Conservation (phyloP, 768 basidiomycete species). For the Tubosaeta sp. region DNA sequence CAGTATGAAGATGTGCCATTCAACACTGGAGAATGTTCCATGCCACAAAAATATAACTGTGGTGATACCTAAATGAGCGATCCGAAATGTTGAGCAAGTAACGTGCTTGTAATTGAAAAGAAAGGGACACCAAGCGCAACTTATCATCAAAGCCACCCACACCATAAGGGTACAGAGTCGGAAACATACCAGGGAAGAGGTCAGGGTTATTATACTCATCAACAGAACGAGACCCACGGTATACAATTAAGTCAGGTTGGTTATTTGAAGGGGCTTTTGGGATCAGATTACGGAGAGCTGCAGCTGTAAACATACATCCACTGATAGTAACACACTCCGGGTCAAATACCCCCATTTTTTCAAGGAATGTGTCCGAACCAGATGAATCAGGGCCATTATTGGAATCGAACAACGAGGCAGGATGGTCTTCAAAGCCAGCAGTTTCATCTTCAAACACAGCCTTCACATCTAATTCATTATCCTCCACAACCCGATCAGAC, state of each 20-base stretch:
- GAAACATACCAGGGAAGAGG: background rate
- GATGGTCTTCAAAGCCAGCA: background rate
- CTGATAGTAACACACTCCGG: background rate
- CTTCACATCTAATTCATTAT: background rate
- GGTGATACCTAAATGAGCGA: background rate
- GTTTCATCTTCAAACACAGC: background rate
- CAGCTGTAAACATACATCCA: background rate
- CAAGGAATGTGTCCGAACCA: background rate
- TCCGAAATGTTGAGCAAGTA: too few species aligned
- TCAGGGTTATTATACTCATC: background rate
- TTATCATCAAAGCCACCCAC: background rate
- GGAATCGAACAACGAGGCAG: background rate
- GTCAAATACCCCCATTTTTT: background rate
- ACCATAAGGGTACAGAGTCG: background rate
- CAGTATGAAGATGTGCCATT: background rate
- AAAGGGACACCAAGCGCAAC: too few species aligned
- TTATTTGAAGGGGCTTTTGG: too few species aligned
- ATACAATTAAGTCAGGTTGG: background rate
- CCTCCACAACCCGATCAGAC: too few species aligned
- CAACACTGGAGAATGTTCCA: background rate
- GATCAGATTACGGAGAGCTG: background rate
- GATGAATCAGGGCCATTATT: too few species aligned
- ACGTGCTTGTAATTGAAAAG: too few species aligned
- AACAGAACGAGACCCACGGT: background rate
- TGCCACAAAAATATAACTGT: background rate